These are phyloP conservation scores for Backusella liffmaniae DNA, from an alignment of 192 early-diverging fungal species.

Conservation along the genomic window DNA sequence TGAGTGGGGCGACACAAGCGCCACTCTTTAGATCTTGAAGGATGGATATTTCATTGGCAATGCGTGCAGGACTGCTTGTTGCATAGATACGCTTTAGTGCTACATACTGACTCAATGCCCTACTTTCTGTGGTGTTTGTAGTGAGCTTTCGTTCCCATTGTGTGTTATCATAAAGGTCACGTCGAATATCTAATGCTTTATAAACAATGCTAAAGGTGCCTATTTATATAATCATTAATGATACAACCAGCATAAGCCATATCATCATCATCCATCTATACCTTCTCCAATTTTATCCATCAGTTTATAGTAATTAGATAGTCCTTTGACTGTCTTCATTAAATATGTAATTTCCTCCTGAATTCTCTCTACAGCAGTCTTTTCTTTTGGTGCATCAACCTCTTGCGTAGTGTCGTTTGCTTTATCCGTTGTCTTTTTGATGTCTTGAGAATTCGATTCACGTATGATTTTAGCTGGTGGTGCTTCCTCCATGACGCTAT, in stretches of 20 bases:
- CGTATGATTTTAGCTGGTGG: background rate
- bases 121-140: background rate
- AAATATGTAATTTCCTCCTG: conserved; percentile 17
- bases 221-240: conserved; percentile 14
- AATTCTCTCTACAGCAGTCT: background rate
- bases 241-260: too few species aligned
- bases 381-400: background rate
- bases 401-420: background rate
- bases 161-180: conserved; percentile 70
- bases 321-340: conserved; percentile 45
- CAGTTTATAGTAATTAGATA: conserved; percentile 62
- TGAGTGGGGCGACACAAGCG: conserved; percentile 71
- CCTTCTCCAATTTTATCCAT: conserved; percentile 84
- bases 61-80: conserved; percentile 76
- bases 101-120: conserved; percentile 46
- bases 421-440: background rate
- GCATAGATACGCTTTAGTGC: conserved; percentile 89
- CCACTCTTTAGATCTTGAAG: conserved; percentile 69
- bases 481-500: background rate
- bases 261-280: conserved; percentile 3
- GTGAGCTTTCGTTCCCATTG: conserved; percentile 46
- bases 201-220: conserved; percentile 94
- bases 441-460: background rate
- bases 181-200: conserved; percentile 78
- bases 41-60: conserved; percentile 82